A percentile compares a stretch with the other conserved stretches of the same genome.
Evolutionary conservation across 2,329 filamentous ascomycete species (phyloP).

Genomic region (Diaporthe australafricana): DNA sequence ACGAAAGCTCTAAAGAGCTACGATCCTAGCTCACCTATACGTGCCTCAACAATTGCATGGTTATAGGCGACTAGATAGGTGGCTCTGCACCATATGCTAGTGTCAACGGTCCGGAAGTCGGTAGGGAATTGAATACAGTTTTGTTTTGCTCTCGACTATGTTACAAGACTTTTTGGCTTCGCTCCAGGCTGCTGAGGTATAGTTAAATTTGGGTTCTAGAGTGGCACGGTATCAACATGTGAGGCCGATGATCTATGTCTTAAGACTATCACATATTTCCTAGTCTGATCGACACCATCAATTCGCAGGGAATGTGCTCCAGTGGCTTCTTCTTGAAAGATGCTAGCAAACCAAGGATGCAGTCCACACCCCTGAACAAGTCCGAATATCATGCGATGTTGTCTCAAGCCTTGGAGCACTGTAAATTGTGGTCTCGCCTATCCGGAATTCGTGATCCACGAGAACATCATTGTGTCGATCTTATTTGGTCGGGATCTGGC

Average conservation of each 20-base stretch:
- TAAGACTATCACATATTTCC: background rate
- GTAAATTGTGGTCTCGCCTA: no score
- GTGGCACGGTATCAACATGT: background rate
- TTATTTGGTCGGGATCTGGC: no score
- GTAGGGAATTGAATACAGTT: background rate
- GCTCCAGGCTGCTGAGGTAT: background rate
- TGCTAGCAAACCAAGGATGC: background rate
- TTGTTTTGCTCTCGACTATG: background rate
- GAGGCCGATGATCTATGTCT: background rate
- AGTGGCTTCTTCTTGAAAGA: background rate
- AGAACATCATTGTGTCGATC: no score
- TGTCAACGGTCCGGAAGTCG: background rate
- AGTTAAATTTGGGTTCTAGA: background rate
- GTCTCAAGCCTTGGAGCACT: no score
- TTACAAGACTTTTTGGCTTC: background rate
- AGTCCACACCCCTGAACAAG: background rate
- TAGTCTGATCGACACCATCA: background rate
- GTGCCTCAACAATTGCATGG: background rate
- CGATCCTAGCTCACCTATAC: background rate
- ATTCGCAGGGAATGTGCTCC: background rate
- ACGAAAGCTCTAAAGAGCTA: constrained; percentile 1
- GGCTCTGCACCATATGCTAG: background rate
- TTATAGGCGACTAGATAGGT: background rate
- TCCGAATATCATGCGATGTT: background rate
- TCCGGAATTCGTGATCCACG: no score